Evolutionary conservation across 176 grass and related monocot species (phyloP), one percentile per base, ranked within the genome.

Genomic region (Zoysia pacifica): DNA sequence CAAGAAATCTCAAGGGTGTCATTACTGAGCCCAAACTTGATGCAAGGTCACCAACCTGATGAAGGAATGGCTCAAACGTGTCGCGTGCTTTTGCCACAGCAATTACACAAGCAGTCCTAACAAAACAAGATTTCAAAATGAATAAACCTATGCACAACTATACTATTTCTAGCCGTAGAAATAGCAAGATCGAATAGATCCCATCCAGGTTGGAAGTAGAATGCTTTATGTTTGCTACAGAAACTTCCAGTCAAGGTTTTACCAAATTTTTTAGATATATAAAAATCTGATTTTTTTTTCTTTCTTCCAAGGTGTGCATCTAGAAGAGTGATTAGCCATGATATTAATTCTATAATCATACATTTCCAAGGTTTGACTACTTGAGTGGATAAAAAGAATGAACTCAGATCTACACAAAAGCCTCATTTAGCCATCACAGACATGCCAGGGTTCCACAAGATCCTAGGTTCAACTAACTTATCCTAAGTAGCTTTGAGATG

Each of bases 101-200:
- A 89, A 97, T 92, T 65, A 97, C 94, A 89, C 94, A 97, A 87
- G 94, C 91, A 88, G 89, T 92, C 90, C 94, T 94, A 85, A 51
- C 16, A 91, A 75, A 85, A 66, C 47, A 74, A 60, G 58, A 39
- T 40, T 77, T 52, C n/a, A 55, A 66, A 84, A 79, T 83, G 55
- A 87, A 75, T 62, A 68, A 83, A 69, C 13, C 47, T 12, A 54
- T 62, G 53, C 11, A 48, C 35, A 79, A 70, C 14, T 41, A 59
- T 66, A 54, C 69, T 62, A 77, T 77, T 80, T 81, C 56, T 72
- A 4, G 43, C 42, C 65, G 38, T 65, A 54, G 9, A 47, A 51
- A 55, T 67, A 67, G 40, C 64, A 67, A 67, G 15, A 40, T 16
- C 18, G 40, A 67, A 5, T 6, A 18, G 6, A 67, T 15, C 10